Percentiles rank a stretch among this genome's conserved stretches.
These are phyloP conservation scores for Fusarium mangiferae DNA, from an alignment of 2,329 filamentous ascomycete species.

Conservation along the genomic window DNA sequence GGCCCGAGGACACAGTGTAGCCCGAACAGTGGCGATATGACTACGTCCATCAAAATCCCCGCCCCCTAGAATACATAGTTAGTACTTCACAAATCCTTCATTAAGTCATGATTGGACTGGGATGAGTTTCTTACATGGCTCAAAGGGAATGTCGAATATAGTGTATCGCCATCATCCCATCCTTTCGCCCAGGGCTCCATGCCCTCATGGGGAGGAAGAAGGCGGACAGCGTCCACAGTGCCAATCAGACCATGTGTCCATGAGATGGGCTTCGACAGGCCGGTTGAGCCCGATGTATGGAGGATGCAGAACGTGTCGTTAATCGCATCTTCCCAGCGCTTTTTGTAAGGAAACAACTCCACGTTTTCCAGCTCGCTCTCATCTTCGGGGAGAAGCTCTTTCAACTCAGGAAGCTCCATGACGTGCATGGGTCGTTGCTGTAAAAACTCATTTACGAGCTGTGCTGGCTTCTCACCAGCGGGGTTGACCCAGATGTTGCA, in stretches of 20 bases:
- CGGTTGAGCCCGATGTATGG: slow-evolving; percentile 56
- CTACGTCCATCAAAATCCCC: slow-evolving; percentile 54
- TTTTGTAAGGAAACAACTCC: slow-evolving; percentile 44
- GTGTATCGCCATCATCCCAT: slow-evolving; percentile 36
- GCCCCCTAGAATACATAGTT: slow-evolving; percentile 42
- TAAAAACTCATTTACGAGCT: slow-evolving; percentile 39
- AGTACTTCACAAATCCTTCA: rapidly evolving
- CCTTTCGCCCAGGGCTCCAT: slow-evolving; percentile 45
- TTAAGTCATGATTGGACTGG: rapidly evolving
- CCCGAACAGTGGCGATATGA: slow-evolving; percentile 50
- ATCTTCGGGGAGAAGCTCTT: slow-evolving; percentile 38
- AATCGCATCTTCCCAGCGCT: slow-evolving; percentile 48
- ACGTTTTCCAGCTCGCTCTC: slow-evolving; percentile 1
- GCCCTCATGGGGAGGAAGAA: slow-evolving; percentile 48
- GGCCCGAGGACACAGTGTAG: slow-evolving; percentile 52
- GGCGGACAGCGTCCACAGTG: slow-evolving; percentile 51
- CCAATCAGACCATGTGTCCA: slow-evolving; percentile 48
- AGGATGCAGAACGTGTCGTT: slow-evolving; percentile 51
- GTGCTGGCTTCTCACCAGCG: slow-evolving; percentile 14
- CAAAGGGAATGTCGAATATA: slow-evolving; percentile 44
- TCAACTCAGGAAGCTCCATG: slow-evolving; percentile 43
- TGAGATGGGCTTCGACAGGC: slow-evolving; percentile 53
- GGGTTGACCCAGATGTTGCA: slow-evolving; percentile 48
- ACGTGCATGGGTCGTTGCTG: slow-evolving; percentile 42
- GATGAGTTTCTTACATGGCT: neutral